Percentiles rank a stretch among this genome's conserved stretches.
Conservation (phyloP, 305 asterid species). For the Ajuga reptans region DNA sequence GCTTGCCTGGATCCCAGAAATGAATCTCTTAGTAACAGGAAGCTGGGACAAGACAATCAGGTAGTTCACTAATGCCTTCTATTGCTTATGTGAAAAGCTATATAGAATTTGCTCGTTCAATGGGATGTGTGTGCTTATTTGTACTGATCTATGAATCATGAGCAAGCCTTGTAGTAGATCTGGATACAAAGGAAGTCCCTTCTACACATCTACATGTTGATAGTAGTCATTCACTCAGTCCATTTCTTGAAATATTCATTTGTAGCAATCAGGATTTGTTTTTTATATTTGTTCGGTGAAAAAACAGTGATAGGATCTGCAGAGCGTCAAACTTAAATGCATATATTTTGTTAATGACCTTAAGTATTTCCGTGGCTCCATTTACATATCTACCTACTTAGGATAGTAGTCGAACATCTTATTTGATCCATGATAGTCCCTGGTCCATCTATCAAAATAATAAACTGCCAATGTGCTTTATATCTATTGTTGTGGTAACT, state of each 20-base stretch:
- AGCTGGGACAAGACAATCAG: constrained; percentile 91
- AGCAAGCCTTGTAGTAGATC: neutral
- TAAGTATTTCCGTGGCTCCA: neutral
- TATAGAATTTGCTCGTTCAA: neutral
- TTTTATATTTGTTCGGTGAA: neutral
- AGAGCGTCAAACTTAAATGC: neutral
- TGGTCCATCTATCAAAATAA: constrained; percentile 3
- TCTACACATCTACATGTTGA: neutral
- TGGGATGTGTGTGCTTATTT: neutral
- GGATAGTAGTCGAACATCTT: neutral
- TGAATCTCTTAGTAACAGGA: constrained; percentile 76
- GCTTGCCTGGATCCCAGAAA: constrained; percentile 85
- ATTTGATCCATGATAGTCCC: neutral
- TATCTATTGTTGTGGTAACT: neutral
- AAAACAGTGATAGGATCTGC: neutral
- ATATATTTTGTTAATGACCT: neutral
- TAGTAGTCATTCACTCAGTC: neutral
- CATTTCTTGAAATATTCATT: neutral
- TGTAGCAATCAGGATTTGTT: constrained; percentile 12
- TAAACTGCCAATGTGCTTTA: neutral
- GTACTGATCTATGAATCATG: neutral
- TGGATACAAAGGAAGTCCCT: neutral
- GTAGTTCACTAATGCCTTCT: constrained; percentile 29
- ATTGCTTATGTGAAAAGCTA: constrained; percentile 4
- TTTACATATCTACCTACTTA: neutral